Evolutionary conservation across 768 basidiomycete genomes (phyloP).

Genomic region (Auriscalpium orientale): DNA sequence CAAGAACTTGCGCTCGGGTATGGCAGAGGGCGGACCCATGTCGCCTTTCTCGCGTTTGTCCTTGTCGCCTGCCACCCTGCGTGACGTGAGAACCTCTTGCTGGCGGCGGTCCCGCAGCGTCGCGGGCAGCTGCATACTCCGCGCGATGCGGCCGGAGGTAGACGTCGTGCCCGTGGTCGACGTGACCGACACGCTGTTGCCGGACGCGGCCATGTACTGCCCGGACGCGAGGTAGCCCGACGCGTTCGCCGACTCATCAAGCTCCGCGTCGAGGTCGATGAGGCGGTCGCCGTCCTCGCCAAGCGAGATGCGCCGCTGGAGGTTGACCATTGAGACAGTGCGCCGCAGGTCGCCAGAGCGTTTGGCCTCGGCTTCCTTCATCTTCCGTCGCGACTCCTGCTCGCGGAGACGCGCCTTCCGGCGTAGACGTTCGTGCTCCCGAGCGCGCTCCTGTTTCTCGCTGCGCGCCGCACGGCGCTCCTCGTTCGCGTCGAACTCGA

Average conservation of each 20-base stretch:
- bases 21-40: conserved; percentile 64
- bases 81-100: conserved; percentile 62
- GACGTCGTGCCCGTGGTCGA: conserved; percentile 87
- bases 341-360: conserved; percentile 57
- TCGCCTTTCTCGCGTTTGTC: conserved; percentile 28
- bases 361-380: conserved; percentile 23
- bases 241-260: conserved; percentile 51
- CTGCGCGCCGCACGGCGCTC: conserved; percentile 36
- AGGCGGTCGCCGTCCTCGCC: conserved; percentile 26
- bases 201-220: conserved; percentile 83
- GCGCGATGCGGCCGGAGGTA: conserved; percentile 38
- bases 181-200: conserved; percentile 89
- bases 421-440: conserved; percentile 31
- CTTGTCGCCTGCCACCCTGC: conserved; percentile 32
- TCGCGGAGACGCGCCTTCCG: conserved; percentile 20
- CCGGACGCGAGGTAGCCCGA: conserved; percentile 64
- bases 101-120: conserved; percentile 49
- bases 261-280: conserved; percentile 35
- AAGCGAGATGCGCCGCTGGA: conserved; percentile 46
- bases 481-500: conserved; percentile 69
- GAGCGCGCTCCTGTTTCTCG: conserved; percentile 34
- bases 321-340: conserved; percentile 67
- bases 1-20: conserved; percentile 47
- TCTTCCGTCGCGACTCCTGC: conserved; percentile 21
- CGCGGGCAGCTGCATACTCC: conserved; percentile 41